Base-by-base conservation (phyloP, 768 basidiomycete genomes). In the Pluteus cervinus region DNA sequence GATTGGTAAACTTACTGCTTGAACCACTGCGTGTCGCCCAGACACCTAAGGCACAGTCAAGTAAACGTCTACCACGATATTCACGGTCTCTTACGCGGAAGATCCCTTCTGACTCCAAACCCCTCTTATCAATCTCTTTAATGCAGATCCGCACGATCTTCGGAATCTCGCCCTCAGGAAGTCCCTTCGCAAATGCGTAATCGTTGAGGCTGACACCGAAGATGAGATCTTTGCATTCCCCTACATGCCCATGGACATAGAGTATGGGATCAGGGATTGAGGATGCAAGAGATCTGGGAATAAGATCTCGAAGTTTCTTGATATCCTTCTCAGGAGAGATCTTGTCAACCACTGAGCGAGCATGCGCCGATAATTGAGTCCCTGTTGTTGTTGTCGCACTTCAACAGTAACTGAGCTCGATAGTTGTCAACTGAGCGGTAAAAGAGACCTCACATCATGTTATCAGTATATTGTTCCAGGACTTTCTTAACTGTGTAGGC, bases 181-280 rank as follows among this genome's bases (percentile, higher is more conserved):
- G 62, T 29, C 75, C 76, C 44, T 89, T 76, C 7, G 86, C 73
- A 25, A 83, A 89, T 11, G 91, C 87, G 52, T 96, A 94, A 52
- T 93, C 91, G 26, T 84, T 80, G 40, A 96, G 62, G 47, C 76
- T 82, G 46, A 93, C 79, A 16, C 91, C 92, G 53, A 94, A 96
- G 23, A 93, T 86, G 17, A 96, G 61, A 57, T 93, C 90, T 36
- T 73, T 76, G 52, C 91, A 96, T 53, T 81, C 79, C 17, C 92
- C 92, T 17, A 94, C 84, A 43, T 72, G 67, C 39, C 75, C 82
- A 52, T 86, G 81, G 49, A 84, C 71, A 58, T 91, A 90, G 49
- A 86, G 62, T 24, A 80, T 69, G 9, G 79, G 80, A 42, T 79
- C 79, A 12, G 85, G 87, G 36, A 76, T 80, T 11, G 80, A 69